Conservation (phyloP, 129 eudicot genomes). For the Flaveria robusta region DNA sequence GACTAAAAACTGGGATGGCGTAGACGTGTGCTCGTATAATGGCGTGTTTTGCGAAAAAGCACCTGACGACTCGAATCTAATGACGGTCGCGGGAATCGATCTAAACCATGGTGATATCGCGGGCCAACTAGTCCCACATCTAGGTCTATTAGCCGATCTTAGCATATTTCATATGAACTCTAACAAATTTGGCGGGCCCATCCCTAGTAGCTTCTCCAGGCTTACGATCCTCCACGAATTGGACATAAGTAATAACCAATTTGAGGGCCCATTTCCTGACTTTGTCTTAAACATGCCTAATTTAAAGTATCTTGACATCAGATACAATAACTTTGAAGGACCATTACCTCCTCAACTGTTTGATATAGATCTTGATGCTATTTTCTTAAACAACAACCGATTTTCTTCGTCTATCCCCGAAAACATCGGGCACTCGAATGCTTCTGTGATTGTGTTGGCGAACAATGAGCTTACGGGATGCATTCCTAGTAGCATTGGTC, state of each 20-base stretch:
- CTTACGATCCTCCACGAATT: constrained; percentile 54
- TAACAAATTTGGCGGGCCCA: constrained; percentile 63
- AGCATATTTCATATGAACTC: constrained; percentile 66
- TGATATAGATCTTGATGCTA: constrained; percentile 65
- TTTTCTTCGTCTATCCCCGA: constrained; percentile 61
- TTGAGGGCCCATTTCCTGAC: constrained; percentile 65
- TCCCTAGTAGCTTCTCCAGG: constrained; percentile 47
- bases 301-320: constrained; percentile 61
- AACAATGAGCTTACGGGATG: constrained; percentile 63
- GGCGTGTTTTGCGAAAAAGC: constrained; percentile 69
- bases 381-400: constrained; percentile 65
- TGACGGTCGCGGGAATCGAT: constrained; percentile 64
- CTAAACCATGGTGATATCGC: constrained; percentile 72
- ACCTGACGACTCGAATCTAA: constrained; percentile 41
- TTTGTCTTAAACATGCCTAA: constrained; percentile 47
- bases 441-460: constrained; percentile 70
- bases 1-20: constrained; percentile 60
- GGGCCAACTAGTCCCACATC: constrained; percentile 56
- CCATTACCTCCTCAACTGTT: constrained; percentile 56
- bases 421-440: constrained; percentile 70
- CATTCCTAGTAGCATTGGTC: constrained; percentile 63
- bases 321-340: constrained; percentile 75
- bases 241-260: constrained; percentile 76
- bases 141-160: constrained; percentile 61
- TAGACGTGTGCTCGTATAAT: constrained; percentile 60